A percentile compares a stretch with the other conserved stretches of the same genome.
Evolutionary conservation across 768 basidiomycete genomes (phyloP).

Genomic region (Albatrellus ellisii): DNA sequence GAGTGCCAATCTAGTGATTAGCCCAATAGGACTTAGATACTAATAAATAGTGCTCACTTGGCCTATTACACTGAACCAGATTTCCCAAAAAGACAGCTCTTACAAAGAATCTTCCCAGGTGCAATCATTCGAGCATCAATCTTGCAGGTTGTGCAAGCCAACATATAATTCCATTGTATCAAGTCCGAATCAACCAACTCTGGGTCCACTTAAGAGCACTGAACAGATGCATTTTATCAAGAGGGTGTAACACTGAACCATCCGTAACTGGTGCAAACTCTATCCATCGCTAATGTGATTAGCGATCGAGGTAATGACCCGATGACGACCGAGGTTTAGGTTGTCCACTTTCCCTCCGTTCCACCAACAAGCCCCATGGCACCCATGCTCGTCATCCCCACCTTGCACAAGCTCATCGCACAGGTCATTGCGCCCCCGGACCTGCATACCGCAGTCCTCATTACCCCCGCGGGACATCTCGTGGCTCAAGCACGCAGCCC

Average conservation of each 20-base stretch:
- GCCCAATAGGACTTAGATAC: too few species aligned
- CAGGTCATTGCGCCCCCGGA: slow-evolving; percentile 46
- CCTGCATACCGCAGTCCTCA: slow-evolving; percentile 57
- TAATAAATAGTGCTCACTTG: too few species aligned
- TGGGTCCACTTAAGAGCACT: too few species aligned
- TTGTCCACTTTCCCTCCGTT: neutral
- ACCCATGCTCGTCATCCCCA: slow-evolving; percentile 56
- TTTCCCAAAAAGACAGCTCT: too few species aligned
- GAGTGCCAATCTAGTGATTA: too few species aligned
- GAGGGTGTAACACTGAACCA: neutral
- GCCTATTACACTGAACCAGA: too few species aligned
- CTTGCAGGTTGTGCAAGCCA: too few species aligned
- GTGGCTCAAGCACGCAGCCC: slow-evolving; percentile 49
- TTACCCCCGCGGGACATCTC: slow-evolving; percentile 65
- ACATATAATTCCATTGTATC: too few species aligned
- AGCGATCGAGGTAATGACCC: neutral
- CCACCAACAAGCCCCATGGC: neutral
- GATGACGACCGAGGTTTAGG: neutral
- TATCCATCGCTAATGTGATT: neutral
- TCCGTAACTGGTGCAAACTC: neutral
- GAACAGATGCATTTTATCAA: neutral
- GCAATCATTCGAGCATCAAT: too few species aligned
- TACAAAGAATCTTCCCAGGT: too few species aligned
- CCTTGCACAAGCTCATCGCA: slow-evolving; percentile 49
- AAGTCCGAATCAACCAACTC: too few species aligned